Percentiles rank a stretch among this genome's conserved stretches.
Conservation (phyloP, 495 filamentous ascomycete species). For the Tetracladium marchalianum region DNA sequence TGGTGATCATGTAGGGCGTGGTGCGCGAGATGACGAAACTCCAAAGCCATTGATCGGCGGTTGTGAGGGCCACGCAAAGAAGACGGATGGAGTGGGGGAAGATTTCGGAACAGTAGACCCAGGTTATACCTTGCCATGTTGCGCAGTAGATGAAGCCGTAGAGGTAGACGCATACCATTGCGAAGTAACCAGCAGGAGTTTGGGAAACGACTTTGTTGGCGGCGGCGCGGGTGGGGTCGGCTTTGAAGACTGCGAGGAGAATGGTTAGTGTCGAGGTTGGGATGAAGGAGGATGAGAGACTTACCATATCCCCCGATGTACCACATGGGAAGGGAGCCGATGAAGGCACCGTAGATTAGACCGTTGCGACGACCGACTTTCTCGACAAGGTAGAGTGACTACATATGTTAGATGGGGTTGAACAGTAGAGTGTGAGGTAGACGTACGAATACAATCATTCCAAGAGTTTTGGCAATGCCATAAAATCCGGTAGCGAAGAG, state of each 20-base stretch:
- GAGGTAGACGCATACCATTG: constrained; percentile 1
- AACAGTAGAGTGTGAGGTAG: too few relatives aligned
- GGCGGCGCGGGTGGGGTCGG: neutral
- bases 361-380: constrained; percentile 27
- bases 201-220: neutral
- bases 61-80: neutral
- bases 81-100: constrained; percentile 1
- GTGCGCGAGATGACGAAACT: constrained; percentile 41
- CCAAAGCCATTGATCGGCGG: constrained; percentile 39
- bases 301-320: neutral
- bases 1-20: constrained; percentile 40
- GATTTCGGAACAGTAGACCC: constrained; percentile 3
- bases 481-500: constrained; percentile 43
- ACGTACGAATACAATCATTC: neutral
- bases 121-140: neutral
- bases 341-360: constrained; percentile 25
- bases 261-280: too few relatives aligned
- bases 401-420: too few relatives aligned
- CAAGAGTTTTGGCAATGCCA: constrained; percentile 32
- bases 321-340: constrained; percentile 26
- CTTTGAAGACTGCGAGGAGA: too few relatives aligned
- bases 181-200: neutral
- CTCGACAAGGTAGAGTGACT: constrained; percentile 25
- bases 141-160: neutral
- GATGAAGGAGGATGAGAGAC: too few relatives aligned